Evolutionary conservation across 495 filamentous ascomycete genomes (phyloP).

Genomic region (Staphylotrichum tortipilum): DNA sequence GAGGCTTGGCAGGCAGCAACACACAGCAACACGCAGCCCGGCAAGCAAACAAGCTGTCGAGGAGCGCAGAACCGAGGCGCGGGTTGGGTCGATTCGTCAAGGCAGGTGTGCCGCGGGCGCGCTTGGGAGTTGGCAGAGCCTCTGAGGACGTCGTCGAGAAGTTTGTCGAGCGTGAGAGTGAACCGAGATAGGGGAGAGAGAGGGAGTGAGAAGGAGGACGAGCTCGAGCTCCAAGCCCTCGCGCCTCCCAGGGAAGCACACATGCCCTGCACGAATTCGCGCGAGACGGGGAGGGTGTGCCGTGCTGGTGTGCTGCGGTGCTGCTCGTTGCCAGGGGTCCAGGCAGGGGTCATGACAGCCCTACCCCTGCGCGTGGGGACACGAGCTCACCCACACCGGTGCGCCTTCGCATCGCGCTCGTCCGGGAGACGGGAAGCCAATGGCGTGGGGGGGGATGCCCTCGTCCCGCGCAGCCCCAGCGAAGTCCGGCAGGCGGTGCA

Average conservation of each 20-base stretch:
- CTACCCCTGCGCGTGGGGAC: conserved; percentile 10
- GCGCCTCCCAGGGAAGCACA: background rate
- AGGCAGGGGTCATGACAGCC: conserved; percentile 5
- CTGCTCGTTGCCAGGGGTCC: conserved; percentile 2
- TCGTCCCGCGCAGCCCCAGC: background rate
- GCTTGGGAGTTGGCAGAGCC: background rate
- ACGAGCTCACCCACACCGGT: conserved; percentile 3
- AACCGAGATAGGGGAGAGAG: background rate
- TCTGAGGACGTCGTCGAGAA: background rate
- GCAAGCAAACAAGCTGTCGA: background rate
- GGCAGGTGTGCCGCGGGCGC: too few species aligned
- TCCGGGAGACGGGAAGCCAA: conserved; percentile 7
- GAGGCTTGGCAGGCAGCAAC: conserved; percentile 17
- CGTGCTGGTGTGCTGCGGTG: background rate
- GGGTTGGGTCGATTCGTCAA: too few species aligned
- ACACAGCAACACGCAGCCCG: background rate
- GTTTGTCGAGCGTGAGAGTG: too few species aligned
- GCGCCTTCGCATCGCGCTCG: conserved; percentile 1
- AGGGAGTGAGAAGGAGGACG: background rate
- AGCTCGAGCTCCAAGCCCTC: background rate
- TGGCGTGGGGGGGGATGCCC: background rate
- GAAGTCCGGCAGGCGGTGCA: background rate
- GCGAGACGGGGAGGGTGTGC: background rate
- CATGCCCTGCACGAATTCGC: conserved; percentile 5
- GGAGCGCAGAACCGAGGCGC: background rate